These are phyloP conservation scores for Saccharomyces hybrid DNA, from an alignment of 1,139 yeast genomes.

Conservation along the genomic window DNA sequence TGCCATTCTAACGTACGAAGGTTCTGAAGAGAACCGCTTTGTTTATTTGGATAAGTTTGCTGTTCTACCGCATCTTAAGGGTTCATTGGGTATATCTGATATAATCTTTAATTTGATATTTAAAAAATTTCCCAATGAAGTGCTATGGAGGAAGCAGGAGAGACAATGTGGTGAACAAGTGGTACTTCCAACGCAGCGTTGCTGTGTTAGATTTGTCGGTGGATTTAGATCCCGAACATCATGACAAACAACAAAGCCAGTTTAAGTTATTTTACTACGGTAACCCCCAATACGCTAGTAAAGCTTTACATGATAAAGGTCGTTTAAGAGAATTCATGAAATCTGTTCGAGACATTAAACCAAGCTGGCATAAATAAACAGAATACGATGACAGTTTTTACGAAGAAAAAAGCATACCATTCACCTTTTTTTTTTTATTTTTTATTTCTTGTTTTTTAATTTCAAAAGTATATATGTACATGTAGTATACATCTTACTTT, in stretches of 20 bases:
- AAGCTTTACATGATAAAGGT: slow-evolving; percentile 13
- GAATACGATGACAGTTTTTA: background rate
- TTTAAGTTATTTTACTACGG: slow-evolving; percentile 32
- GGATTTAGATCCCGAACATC: slow-evolving; percentile 25
- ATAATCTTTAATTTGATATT: slow-evolving; percentile 75
- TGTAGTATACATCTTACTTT: background rate
- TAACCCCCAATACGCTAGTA: slow-evolving; percentile 15
- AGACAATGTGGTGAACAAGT: slow-evolving; percentile 84
- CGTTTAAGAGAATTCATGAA: slow-evolving; percentile 24
- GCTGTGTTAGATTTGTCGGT: slow-evolving; percentile 47
- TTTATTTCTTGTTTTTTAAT: background rate
- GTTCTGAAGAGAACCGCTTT: slow-evolving; percentile 25
- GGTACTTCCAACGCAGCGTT: slow-evolving; percentile 89
- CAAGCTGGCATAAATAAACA: slow-evolving; percentile 27
- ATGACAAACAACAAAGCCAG: slow-evolving; percentile 25
- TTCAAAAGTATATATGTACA: slow-evolving; percentile 1
- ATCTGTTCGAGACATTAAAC: slow-evolving; percentile 30
- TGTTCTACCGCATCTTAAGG: slow-evolving; percentile 73
- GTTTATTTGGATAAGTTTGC: slow-evolving; percentile 92
- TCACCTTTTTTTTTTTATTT: background rate
- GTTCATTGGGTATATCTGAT: slow-evolving; percentile 90
- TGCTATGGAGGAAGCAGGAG: slow-evolving; percentile 87
- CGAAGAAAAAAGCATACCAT: background rate
- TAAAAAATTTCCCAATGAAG: slow-evolving; percentile 60
- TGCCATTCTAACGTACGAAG: slow-evolving; percentile 82